Evolutionary conservation across 2,329 filamentous ascomycete species (phyloP).

Genomic region (Canariomyces notabilis): DNA sequence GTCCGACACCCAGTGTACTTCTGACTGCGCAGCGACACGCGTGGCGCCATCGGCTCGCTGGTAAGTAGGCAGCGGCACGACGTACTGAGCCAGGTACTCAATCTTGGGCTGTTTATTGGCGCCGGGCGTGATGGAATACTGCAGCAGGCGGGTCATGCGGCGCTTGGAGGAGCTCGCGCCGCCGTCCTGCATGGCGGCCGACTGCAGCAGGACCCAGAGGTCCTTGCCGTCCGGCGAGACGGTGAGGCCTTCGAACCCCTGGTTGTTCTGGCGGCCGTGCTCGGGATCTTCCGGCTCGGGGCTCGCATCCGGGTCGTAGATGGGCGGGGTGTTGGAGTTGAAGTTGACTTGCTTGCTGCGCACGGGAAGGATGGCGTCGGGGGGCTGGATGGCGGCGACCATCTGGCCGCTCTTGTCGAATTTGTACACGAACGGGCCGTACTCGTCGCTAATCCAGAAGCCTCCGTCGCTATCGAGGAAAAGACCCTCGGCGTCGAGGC

Average conservation of each 20-base stretch:
- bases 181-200: slow-evolving; percentile 50
- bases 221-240: slow-evolving; percentile 57
- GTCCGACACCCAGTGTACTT: slow-evolving; percentile 59
- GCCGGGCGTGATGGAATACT: slow-evolving; percentile 49
- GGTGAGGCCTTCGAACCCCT: slow-evolving; percentile 68
- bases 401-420: slow-evolving; percentile 56
- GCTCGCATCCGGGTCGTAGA: slow-evolving; percentile 47
- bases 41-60: slow-evolving; percentile 44
- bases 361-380: slow-evolving; percentile 57
- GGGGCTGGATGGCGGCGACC: slow-evolving; percentile 58
- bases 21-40: slow-evolving; percentile 60
- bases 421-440: slow-evolving; percentile 65
- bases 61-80: slow-evolving; percentile 60
- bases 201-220: slow-evolving; percentile 62
- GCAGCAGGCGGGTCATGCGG: slow-evolving; percentile 55
- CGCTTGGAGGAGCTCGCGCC: slow-evolving; percentile 34
- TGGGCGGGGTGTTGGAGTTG: slow-evolving; percentile 49
- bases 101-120: slow-evolving; percentile 28
- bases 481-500: slow-evolving; percentile 63
- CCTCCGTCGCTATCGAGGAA: slow-evolving; percentile 53
- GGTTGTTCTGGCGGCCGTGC: slow-evolving; percentile 65
- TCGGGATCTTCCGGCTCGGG: slow-evolving; percentile 52
- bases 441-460: slow-evolving; percentile 69
- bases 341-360: slow-evolving; percentile 48
- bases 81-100: slow-evolving; percentile 55